Conservation (phyloP, 2,329 filamentous ascomycete species). For the Cadophora sp. region DNA sequence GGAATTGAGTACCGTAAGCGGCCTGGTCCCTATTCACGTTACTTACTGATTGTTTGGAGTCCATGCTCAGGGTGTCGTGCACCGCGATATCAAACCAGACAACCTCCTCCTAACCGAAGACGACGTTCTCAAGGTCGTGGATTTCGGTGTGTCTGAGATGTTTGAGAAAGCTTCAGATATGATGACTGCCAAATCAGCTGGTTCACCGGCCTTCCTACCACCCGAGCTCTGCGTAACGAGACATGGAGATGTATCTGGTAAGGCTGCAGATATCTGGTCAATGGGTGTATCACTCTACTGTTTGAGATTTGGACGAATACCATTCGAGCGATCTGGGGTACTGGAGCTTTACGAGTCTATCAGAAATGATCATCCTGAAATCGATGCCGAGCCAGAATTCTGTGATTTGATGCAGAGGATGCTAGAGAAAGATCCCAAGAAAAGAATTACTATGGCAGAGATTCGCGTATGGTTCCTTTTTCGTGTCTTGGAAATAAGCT, state of each 20-base stretch:
- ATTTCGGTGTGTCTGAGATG: conserved; percentile 99
- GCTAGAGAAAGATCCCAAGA: conserved; percentile 83
- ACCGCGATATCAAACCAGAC: conserved; percentile 97
- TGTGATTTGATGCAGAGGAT: conserved; percentile 75
- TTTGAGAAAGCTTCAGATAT: conserved; percentile 89
- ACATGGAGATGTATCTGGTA: conserved; percentile 87
- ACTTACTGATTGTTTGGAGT: conserved; percentile 56
- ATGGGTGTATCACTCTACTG: conserved; percentile 98
- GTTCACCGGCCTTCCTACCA: conserved; percentile 92
- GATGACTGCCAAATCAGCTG: conserved; percentile 91
- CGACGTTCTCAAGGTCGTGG: conserved; percentile 94
- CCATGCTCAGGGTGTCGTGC: conserved; percentile 92
- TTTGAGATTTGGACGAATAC: conserved; percentile 85
- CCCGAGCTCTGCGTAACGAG: conserved; percentile 89
- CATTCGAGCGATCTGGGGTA: conserved; percentile 80
- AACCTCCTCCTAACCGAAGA: conserved; percentile 91
- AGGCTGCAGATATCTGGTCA: conserved; percentile 95
- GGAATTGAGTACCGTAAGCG: conserved; percentile 88
- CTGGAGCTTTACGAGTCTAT: conserved; percentile 92
- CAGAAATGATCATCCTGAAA: conserved; percentile 67
- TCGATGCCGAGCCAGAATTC: conserved; percentile 72
- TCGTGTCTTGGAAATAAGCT: background rate
- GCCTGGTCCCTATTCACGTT: background rate
- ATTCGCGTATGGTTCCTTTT: conserved; percentile 69
- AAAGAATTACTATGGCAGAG: conserved; percentile 82